Evolutionary conservation across 2,329 filamentous ascomycete species (phyloP).

Genomic region (Thielaviopsis ethacetica): DNA sequence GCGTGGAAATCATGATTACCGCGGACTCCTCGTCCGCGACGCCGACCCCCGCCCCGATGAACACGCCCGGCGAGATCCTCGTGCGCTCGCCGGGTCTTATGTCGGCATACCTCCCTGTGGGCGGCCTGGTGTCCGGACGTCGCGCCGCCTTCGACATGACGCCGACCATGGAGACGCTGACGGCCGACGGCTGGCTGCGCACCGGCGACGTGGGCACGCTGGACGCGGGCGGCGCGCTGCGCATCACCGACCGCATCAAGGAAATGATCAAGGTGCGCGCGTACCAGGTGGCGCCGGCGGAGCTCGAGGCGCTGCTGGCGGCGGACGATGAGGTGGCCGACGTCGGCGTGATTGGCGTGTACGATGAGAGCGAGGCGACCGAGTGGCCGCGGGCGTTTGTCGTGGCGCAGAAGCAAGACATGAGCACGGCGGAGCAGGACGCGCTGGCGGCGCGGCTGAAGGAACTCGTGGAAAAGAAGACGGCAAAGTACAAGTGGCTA

Average conservation of each 20-base stretch:
- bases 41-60: constrained; percentile 17
- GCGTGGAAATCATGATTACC: constrained; percentile 50
- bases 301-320: constrained; percentile 23
- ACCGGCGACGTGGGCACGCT: constrained; percentile 54
- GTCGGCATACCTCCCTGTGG: constrained; percentile 51
- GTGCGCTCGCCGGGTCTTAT: constrained; percentile 47
- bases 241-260: constrained; percentile 58
- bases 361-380: constrained; percentile 37
- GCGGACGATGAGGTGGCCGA: constrained; percentile 36
- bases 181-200: constrained; percentile 48
- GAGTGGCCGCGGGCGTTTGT: constrained; percentile 50
- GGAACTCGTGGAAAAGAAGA: constrained; percentile 39
- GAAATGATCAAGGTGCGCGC: constrained; percentile 47
- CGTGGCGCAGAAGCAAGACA: constrained; percentile 21
- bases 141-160: constrained; percentile 21
- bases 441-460: constrained; percentile 37
- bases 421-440: constrained; percentile 18
- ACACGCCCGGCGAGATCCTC: constrained; percentile 46
- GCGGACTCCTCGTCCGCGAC: constrained; percentile 21
- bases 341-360: constrained; percentile 47
- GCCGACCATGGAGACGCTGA: constrained; percentile 22
- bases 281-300: constrained; percentile 42
- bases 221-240: constrained; percentile 36
- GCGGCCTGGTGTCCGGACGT: constrained; percentile 18
- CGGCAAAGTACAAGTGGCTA: constrained; percentile 49